Conservation (phyloP, 1,284 basidiomycete genomes). For the Cerrena zonata region DNA sequence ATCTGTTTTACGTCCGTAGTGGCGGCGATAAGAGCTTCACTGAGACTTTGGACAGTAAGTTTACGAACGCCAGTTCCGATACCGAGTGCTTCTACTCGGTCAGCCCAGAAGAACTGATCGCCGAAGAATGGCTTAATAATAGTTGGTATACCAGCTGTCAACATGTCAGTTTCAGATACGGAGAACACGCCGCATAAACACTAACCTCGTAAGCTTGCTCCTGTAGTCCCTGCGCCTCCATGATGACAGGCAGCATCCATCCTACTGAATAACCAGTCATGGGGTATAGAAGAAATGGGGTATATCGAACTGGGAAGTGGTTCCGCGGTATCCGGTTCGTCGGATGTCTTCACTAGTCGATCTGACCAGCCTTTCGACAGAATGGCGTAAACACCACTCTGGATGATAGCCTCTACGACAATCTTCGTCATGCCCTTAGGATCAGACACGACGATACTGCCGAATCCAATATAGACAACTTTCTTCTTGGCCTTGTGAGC, state of each 20-base stretch:
- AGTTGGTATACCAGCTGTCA: conserved; percentile 82
- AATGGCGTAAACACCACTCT: conserved; percentile 84
- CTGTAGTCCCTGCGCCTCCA: conserved; percentile 93
- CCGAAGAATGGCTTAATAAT: conserved; percentile 98
- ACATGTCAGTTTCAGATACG: conserved; percentile 9
- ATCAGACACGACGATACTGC: conserved; percentile 96
- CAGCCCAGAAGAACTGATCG: conserved; percentile 96
- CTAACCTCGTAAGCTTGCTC: conserved; percentile 83
- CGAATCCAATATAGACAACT: conserved; percentile 96
- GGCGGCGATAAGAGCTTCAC: conserved; percentile 72
- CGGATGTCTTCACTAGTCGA: conserved; percentile 62
- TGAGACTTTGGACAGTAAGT: conserved; percentile 72
- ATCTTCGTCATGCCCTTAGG: conserved; percentile 86
- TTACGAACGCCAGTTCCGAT: conserved; percentile 83
- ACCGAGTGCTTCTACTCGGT: conserved; percentile 88
- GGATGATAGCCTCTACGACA: conserved; percentile 82
- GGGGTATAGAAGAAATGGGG: conserved; percentile 82
- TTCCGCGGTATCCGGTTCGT: conserved; percentile 65
- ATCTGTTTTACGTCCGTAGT: conserved; percentile 87
- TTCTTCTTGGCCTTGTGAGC: conserved; percentile 77
- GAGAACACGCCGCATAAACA: conserved; percentile 9
- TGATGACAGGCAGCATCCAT: conserved; percentile 97
- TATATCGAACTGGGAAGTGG: conserved; percentile 76
- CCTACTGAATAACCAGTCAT: conserved; percentile 92
- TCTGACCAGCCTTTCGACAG: conserved; percentile 98